These are phyloP conservation scores for Quercus tomentella DNA, from an alignment of 331 rosid species.

Conservation along the genomic window DNA sequence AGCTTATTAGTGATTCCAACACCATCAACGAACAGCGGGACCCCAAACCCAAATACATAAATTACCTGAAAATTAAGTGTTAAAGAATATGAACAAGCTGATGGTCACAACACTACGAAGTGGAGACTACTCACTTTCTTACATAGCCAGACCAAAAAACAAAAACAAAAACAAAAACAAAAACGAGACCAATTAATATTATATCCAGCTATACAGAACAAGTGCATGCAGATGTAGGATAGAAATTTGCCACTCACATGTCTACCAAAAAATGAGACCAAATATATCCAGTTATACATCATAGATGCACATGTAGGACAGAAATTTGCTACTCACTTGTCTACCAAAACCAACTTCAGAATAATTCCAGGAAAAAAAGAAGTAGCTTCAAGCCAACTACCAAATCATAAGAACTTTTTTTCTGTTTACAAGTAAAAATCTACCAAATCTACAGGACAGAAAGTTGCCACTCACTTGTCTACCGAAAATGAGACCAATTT, in stretches of 20 bases:
- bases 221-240: background rate
- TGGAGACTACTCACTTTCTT: background rate
- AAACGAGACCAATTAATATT: no score
- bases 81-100: conserved; percentile 12
- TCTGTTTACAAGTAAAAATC: no score
- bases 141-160: background rate
- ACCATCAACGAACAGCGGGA: conserved; percentile 46
- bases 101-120: background rate
- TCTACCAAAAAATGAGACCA: no score
- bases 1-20: conserved; percentile 27
- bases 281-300: background rate
- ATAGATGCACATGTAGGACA: background rate
- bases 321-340: background rate
- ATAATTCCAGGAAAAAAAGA: background rate
- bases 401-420: background rate
- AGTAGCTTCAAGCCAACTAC: background rate
- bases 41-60: conserved; percentile 70
- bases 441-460: no score
- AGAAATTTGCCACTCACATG: no score
- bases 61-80: conserved; percentile 45
- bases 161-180: background rate
- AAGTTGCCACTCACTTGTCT: no score
- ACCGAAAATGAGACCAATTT: no score
- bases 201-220: background rate
- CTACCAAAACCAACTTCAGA: background rate